Conservation (phyloP, 2,329 filamentous ascomycete species). For the Myriosclerotinia curreyana region DNA sequence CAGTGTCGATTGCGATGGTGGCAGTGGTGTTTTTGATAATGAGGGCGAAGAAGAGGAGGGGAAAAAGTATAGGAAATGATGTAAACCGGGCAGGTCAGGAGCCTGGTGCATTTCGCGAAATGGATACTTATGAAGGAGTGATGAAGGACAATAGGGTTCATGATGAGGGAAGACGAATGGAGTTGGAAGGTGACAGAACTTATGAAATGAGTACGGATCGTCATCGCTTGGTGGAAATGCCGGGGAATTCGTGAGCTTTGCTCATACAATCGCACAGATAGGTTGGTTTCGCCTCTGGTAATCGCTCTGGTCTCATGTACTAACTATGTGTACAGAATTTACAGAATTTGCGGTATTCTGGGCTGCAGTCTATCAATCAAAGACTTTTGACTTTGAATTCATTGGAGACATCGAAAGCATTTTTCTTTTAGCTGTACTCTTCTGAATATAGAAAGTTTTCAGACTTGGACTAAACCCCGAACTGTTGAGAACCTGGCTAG, state of each 20-base stretch:
- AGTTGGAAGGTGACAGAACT: neutral
- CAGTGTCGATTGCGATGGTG: neutral
- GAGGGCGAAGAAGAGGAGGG: constrained; percentile 4
- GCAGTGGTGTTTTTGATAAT: neutral
- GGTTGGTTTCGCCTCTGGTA: neutral
- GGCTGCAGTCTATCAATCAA: neutral
- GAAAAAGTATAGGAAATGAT: neutral
- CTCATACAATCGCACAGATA: neutral
- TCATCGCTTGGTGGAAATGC: constrained; percentile 8
- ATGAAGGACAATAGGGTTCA: neutral
- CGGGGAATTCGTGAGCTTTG: neutral
- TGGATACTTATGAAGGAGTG: neutral
- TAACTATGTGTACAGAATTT: neutral
- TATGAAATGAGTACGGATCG: constrained; percentile 11
- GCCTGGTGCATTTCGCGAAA: neutral
- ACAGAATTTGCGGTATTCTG: neutral
- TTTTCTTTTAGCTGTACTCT: neutral
- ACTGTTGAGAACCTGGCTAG: neutral
- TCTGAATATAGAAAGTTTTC: neutral
- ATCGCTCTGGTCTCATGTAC: neutral
- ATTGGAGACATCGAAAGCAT: neutral
- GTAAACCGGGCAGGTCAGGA: neutral
- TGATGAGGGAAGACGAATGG: neutral
- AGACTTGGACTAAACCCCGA: neutral
- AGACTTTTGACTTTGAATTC: neutral